Conservation (phyloP, 2,329 filamentous ascomycete genomes). For the Ophiostoma himal-ulmi region DNA sequence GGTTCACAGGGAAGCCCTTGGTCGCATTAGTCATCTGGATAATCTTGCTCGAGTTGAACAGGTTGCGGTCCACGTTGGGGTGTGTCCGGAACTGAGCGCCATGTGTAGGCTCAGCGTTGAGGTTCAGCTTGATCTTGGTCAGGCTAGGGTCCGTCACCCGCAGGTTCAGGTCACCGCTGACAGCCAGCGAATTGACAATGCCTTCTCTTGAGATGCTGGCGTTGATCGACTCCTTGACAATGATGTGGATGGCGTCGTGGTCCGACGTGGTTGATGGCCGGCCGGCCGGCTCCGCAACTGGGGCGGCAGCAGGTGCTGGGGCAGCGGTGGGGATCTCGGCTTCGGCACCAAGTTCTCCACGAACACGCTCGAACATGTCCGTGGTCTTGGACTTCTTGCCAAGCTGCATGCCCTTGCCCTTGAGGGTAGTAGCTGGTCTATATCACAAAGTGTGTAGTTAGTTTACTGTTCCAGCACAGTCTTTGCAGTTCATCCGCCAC, state of each 20-base stretch:
- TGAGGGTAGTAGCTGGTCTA: slow-evolving; percentile 49
- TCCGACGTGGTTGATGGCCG: slow-evolving; percentile 64
- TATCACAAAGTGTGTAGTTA: background rate
- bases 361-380: slow-evolving; percentile 94
- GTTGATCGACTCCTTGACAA: slow-evolving; percentile 81
- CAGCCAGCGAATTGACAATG: slow-evolving; percentile 73
- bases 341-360: slow-evolving; percentile 83
- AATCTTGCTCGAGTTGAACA: slow-evolving; percentile 74
- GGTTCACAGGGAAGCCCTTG: slow-evolving; percentile 91
- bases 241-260: slow-evolving; percentile 80
- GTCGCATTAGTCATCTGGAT: slow-evolving; percentile 86
- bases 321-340: slow-evolving; percentile 71
- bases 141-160: slow-evolving; percentile 83
- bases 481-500: background rate
- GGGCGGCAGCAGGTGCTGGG: slow-evolving; percentile 42
- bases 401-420: slow-evolving; percentile 97
- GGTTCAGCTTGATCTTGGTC: slow-evolving; percentile 83
- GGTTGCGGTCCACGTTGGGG: slow-evolving; percentile 86
- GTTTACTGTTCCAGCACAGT: background rate
- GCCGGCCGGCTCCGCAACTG: slow-evolving; percentile 10
- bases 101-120: slow-evolving; percentile 69
- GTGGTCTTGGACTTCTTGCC: slow-evolving; percentile 98
- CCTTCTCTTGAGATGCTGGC: slow-evolving; percentile 87
- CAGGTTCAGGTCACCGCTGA: slow-evolving; percentile 88
- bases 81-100: slow-evolving; percentile 92